Base-by-base conservation (phyloP, 1,139 yeast species). In the Pneumocystis murina region DNA sequence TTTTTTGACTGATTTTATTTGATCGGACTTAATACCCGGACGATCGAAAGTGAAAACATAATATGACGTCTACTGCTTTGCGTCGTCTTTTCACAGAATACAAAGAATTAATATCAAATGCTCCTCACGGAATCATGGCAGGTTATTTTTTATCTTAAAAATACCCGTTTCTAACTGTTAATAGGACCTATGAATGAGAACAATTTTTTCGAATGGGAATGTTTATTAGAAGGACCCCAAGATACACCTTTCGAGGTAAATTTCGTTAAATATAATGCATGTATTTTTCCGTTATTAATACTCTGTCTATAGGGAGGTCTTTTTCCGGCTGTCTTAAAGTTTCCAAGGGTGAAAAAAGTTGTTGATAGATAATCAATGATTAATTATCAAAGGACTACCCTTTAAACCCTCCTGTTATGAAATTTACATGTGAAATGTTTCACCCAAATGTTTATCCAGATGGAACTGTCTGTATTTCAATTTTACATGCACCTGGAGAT, bases 101-200 rank as follows among this genome's bases (percentile, higher is more conserved):
- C 73, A 92, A 88, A 73, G 96, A 89, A 74, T 81, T 92, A 57
- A 78, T 85, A 28, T 82, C 82, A 68, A 96, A 91, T 68, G 85
- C 96, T 0, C 96, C 97, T 0, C 97, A 95, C 39, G 98, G 98
- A 0, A 88, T 92, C 61, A 82, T 90, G 7, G 98, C 98, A 0
- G 68, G 39, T 24, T 48, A 16, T 24, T 16, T 4, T 59, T 61
- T 59, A 14, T 17, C 2, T 8, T 3, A 20, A 24, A 33, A 38
- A 20, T 12, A 33, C 58, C 16, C 33, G 35, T 40, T 60, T 55
- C 14, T 36, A 62, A 38, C 16, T 3, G 24, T 62, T 59, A n/a
- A 59, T 60, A 17, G 95, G 96, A 0, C 98, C 98, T 0, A 77
- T 84, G 0, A 76, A 82, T 30, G 98, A 92, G 71, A 86, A 85